Evolutionary conservation across 306 rosid genomes (phyloP).

Genomic region (Elaeagnus macrophylla): DNA sequence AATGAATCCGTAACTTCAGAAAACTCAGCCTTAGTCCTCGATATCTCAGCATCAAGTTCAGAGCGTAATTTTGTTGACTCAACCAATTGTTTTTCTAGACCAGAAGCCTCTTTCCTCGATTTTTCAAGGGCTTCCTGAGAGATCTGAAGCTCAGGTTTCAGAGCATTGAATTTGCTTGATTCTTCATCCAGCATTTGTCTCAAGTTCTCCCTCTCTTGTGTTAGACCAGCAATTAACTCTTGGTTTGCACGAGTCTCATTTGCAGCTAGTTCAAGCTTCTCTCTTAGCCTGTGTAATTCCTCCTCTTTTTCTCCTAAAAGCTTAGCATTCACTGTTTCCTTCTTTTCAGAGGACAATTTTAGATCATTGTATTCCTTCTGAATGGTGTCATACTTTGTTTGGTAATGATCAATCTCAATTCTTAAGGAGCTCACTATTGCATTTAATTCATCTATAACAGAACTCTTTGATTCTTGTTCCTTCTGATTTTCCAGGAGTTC

Average conservation of each 20-base stretch:
- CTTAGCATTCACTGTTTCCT: constrained; percentile 49
- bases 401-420: constrained; percentile 34
- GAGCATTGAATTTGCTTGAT: constrained; percentile 28
- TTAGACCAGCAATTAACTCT: constrained; percentile 38
- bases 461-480: constrained; percentile 46
- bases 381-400: constrained; percentile 32
- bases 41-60: constrained; percentile 47
- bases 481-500: constrained; percentile 39
- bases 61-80: constrained; percentile 29
- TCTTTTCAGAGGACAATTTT: constrained; percentile 40
- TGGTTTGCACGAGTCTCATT: constrained; percentile 32
- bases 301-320: constrained; percentile 55
- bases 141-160: constrained; percentile 47
- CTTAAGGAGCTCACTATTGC: constrained; percentile 36
- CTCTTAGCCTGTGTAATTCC: constrained; percentile 43
- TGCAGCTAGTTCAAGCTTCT: constrained; percentile 37
- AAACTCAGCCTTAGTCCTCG: constrained; percentile 51
- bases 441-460: constrained; percentile 44
- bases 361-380: constrained; percentile 44
- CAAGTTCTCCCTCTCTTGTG: constrained; percentile 44
- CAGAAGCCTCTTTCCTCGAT: constrained; percentile 48
- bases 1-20: constrained; percentile 43
- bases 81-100: constrained; percentile 35
- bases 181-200: constrained; percentile 39
- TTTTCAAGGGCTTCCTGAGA: constrained; percentile 46